These are phyloP conservation scores for Dendrobium huoshanense DNA, from an alignment of 106 monocot genomes.

Conservation along the genomic window DNA sequence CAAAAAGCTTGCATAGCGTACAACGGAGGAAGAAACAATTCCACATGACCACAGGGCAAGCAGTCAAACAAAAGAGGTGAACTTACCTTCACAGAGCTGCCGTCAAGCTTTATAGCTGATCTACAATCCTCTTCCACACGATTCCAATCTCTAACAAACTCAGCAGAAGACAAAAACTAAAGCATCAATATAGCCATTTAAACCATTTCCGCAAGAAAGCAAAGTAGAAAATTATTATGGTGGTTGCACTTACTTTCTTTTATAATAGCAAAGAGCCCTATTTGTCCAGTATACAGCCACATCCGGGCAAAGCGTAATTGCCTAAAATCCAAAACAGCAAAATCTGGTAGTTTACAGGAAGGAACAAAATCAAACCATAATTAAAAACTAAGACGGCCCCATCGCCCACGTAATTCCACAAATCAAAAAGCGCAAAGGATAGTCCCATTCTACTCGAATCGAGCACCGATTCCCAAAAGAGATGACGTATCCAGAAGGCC, in stretches of 20 bases:
- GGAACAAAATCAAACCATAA: neutral
- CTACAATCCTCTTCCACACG: constrained; percentile 57
- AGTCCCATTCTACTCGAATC: neutral
- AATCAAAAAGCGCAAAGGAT: neutral
- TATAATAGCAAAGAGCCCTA: constrained; percentile 65
- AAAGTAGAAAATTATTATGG: neutral
- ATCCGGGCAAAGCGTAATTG: constrained; percentile 63
- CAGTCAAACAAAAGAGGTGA: constrained; percentile 2
- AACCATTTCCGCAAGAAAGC: neutral
- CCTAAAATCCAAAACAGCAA: constrained; percentile 50
- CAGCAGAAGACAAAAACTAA: constrained; percentile 10
- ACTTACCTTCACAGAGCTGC: constrained; percentile 45
- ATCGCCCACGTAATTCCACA: constrained; percentile 3
- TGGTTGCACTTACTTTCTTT: constrained; percentile 46
- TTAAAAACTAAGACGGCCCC: neutral
- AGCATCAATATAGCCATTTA: neutral
- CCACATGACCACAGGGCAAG: neutral
- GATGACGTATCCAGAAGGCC: neutral
- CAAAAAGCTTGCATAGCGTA: neutral
- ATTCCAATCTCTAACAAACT: constrained; percentile 38
- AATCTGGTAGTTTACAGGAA: constrained; percentile 21
- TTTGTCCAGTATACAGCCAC: constrained; percentile 73
- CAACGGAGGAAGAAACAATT: neutral
- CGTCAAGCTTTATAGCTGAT: constrained; percentile 46
- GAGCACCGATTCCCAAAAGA: neutral